Conservation (phyloP, 2,329 filamentous ascomycete species). For the Fusarium sterilihyphosum region DNA sequence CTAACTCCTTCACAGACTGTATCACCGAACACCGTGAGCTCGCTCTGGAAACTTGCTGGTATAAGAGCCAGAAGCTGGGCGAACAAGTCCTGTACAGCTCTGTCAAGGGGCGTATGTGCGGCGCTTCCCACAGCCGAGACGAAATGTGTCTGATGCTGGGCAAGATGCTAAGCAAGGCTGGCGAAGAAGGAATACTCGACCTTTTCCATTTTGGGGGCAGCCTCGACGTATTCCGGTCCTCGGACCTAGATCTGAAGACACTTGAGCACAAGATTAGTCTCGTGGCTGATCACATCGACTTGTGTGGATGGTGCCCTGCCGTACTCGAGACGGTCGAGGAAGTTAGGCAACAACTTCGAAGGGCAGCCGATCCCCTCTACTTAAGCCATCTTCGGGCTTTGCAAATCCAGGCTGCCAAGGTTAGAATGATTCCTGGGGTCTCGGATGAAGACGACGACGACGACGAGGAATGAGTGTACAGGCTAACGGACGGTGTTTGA, state of each 20-base stretch:
- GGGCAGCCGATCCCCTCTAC: constrained; percentile 11
- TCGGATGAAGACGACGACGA: background rate
- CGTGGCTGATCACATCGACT: constrained; percentile 6
- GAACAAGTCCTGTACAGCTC: constrained; percentile 1
- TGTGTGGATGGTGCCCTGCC: constrained; percentile 6
- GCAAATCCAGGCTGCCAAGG: constrained; percentile 5
- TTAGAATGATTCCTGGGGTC: background rate
- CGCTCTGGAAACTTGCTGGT: background rate
- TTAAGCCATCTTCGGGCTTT: background rate
- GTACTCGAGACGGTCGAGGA: background rate
- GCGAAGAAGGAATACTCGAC: constrained; percentile 4
- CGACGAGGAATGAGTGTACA: background rate
- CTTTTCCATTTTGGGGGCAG: constrained; percentile 1
- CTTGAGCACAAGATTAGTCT: constrained; percentile 6
- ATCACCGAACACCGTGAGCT: constrained; percentile 16
- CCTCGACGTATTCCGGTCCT: background rate
- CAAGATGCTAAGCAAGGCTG: constrained; percentile 21
- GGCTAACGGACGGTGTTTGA: background rate
- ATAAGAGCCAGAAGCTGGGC: constrained; percentile 18
- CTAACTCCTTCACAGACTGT: constrained; percentile 9
- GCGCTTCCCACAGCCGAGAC: background rate
- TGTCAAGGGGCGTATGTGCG: background rate
- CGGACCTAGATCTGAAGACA: background rate
- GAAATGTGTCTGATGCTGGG: constrained; percentile 13
- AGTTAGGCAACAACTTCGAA: background rate